These are phyloP conservation scores for Malassezia sympodialis DNA, from an alignment of 1,284 basidiomycete genomes.

Conservation along the genomic window DNA sequence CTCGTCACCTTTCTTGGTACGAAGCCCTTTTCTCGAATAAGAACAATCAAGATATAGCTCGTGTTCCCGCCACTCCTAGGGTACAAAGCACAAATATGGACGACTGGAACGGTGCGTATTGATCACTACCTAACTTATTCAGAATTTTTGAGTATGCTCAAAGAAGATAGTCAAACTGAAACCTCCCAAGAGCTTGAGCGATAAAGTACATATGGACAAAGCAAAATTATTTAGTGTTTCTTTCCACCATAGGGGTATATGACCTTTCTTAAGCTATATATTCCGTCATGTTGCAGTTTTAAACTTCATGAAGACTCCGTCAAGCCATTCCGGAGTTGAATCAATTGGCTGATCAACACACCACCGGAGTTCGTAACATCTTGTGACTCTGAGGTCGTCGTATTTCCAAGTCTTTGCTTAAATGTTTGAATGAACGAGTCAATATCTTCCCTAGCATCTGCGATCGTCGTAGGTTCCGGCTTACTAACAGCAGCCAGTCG, in stretches of 20 bases:
- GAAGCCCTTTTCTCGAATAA: conserved; percentile 14
- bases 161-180: neutral
- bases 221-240: neutral
- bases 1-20: conserved; percentile 12
- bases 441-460: conserved; percentile 5
- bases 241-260: neutral
- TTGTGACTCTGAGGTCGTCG: neutral
- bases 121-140: neutral
- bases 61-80: neutral
- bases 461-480: neutral
- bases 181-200: neutral
- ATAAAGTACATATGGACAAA: neutral
- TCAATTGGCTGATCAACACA: conserved; percentile 14
- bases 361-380: conserved; percentile 13
- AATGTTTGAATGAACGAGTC: conserved; percentile 7
- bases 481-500: neutral
- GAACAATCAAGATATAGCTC: neutral
- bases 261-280: neutral
- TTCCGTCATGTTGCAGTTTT: neutral
- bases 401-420: conserved; percentile 6
- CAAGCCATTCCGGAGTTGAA: conserved; percentile 13
- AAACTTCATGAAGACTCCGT: neutral
- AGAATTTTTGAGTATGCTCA: conserved; percentile 6
- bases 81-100: neutral
- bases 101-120: neutral